phyloP scores from a whole-genome alignment of 2,329 filamentous ascomycete species.

The Escovopsis sp. region DNA sequence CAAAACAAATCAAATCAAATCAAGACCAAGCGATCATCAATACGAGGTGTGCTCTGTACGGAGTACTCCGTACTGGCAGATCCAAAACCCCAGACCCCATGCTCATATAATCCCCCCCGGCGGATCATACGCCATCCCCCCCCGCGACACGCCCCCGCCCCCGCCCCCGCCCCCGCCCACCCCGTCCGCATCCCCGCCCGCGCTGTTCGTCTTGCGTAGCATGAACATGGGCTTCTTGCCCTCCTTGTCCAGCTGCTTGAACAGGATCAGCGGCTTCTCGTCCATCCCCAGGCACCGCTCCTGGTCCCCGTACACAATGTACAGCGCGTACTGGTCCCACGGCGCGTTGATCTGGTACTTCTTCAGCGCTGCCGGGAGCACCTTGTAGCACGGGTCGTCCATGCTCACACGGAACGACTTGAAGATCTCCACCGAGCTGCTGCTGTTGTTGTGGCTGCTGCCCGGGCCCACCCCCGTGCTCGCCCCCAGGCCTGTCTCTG shows the following conservation, averaged over 20 bases:
- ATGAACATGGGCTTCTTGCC: constrained; percentile 99
- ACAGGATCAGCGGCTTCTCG: constrained; percentile 86
- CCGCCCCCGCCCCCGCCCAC: constrained; percentile 35
- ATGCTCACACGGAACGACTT: constrained; percentile 97
- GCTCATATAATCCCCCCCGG: constrained; percentile 47
- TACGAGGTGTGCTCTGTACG: no score
- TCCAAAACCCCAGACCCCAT: no score
- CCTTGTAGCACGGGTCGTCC: constrained; percentile 96
- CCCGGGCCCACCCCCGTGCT: no score
- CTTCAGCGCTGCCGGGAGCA: constrained; percentile 84
- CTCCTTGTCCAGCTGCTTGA: constrained; percentile 94
- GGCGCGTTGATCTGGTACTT: constrained; percentile 98
- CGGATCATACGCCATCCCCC: constrained; percentile 37
- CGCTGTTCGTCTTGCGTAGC: constrained; percentile 56
- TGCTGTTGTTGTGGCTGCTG: constrained; percentile 25
- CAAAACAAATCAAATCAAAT: constrained; percentile 7
- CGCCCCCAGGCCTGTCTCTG: no score
- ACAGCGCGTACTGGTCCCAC: constrained; percentile 92
- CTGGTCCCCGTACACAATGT: constrained; percentile 98
- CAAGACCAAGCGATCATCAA: no score
- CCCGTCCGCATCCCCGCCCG: constrained; percentile 32
- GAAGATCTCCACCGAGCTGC: constrained; percentile 79
- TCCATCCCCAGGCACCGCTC: constrained; percentile 84
- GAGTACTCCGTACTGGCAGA: no score
- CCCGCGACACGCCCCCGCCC: constrained; percentile 29